Evolutionary conservation across 495 filamentous ascomycete genomes (phyloP).

Genomic region (Oidiodendron maius): DNA sequence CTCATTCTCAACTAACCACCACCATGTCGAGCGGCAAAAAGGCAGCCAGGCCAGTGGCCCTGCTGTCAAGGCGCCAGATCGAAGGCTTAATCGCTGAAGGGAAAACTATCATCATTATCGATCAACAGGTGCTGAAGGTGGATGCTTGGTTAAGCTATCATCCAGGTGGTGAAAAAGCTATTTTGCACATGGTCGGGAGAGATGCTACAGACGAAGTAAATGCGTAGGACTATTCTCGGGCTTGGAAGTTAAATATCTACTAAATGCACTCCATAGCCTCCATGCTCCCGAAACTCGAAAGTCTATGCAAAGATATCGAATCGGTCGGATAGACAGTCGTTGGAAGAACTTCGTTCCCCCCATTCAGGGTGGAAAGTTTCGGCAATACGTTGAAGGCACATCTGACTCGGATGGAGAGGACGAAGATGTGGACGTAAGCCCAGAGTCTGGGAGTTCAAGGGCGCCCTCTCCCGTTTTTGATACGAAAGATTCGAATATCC

Average conservation of each 20-base stretch:
- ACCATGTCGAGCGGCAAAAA: constrained; percentile 8
- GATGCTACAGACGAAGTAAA: constrained; percentile 96
- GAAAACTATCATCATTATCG: constrained; percentile 72
- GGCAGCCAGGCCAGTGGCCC: neutral
- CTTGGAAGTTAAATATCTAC: no score
- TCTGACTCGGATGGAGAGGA: constrained; percentile 30
- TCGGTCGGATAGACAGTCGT: constrained; percentile 72
- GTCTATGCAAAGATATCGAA: constrained; percentile 76
- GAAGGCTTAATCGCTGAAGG: constrained; percentile 86
- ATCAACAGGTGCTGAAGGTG: constrained; percentile 74
- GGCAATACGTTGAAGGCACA: constrained; percentile 40
- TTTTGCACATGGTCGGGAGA: constrained; percentile 90
- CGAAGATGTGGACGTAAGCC: constrained; percentile 34
- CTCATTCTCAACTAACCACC: neutral
- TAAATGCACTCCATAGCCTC: constrained; percentile 46
- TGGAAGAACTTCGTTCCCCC: constrained; percentile 91
- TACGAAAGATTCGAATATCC: constrained; percentile 27
- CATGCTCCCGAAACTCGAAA: constrained; percentile 74
- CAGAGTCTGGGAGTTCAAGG: constrained; percentile 40
- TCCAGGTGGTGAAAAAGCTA: constrained; percentile 88
- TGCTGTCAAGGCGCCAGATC: constrained; percentile 60
- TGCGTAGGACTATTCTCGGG: constrained; percentile 55
- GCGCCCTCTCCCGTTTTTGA: constrained; percentile 66
- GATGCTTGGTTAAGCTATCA: constrained; percentile 87
- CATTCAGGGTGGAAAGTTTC: constrained; percentile 86